A percentile compares a stretch with the other conserved stretches of the same genome.
Conservation (phyloP, 371 early-diverging fungal genomes). For the Mortierella sp. region DNA sequence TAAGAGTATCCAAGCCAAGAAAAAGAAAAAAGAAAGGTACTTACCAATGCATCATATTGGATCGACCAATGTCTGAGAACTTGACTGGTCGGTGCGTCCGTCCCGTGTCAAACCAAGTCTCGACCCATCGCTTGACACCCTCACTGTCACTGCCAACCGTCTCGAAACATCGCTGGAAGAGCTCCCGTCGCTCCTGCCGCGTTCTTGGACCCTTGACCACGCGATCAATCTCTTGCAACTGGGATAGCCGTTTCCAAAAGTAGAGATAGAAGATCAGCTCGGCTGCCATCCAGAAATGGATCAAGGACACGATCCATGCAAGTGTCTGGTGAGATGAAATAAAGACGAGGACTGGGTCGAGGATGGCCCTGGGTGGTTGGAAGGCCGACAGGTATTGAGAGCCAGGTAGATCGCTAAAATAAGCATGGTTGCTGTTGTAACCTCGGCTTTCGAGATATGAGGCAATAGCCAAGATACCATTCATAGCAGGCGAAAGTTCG, state of each 20-base stretch:
- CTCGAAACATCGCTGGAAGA: slow-evolving; percentile 57
- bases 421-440: slow-evolving; percentile 7
- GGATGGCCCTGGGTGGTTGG: slow-evolving; percentile 13
- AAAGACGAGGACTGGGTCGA: slow-evolving; percentile 12
- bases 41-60: slow-evolving; percentile 68
- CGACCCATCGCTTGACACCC: slow-evolving; percentile 58
- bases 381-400: slow-evolving; percentile 16
- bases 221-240: slow-evolving; percentile 54
- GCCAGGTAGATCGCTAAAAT: slow-evolving; percentile 25
- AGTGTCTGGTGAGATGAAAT: slow-evolving; percentile 24
- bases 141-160: slow-evolving; percentile 53
- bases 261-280: slow-evolving; percentile 65
- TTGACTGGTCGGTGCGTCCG: slow-evolving; percentile 45
- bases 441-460: slow-evolving; percentile 26
- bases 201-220: slow-evolving; percentile 39
- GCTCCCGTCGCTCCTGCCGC: slow-evolving; percentile 55
- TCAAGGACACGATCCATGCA: slow-evolving; percentile 37
- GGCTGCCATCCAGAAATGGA: slow-evolving; percentile 64
- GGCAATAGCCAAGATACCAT: slow-evolving; percentile 16
- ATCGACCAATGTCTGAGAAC: slow-evolving; percentile 58
- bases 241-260: slow-evolving; percentile 60
- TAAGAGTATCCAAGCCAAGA: too few species aligned
- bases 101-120: slow-evolving; percentile 61
- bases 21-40: slow-evolving; percentile 12
- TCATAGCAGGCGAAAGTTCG: slow-evolving; percentile 19